Evolutionary conservation across 1,139 yeast species (phyloP).

Genomic region (Saccharomyces hybrid): DNA sequence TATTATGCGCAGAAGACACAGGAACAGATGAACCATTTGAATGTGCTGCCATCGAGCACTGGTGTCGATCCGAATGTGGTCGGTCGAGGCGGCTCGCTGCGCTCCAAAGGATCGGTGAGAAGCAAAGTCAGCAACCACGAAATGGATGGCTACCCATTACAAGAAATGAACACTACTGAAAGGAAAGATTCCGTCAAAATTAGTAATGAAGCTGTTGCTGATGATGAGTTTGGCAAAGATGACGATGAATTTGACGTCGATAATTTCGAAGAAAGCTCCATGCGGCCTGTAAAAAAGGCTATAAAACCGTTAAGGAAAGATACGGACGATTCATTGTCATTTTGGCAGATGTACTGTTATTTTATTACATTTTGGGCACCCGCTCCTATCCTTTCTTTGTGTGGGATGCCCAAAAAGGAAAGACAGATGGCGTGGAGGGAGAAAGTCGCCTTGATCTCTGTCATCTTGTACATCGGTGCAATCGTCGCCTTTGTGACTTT

Average conservation of each 20-base stretch:
- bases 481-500: conserved; percentile 81
- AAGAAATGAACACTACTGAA: conserved; percentile 1
- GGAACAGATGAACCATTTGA: conserved; percentile 55
- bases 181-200: background rate
- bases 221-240: background rate
- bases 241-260: background rate
- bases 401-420: conserved; percentile 71
- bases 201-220: background rate
- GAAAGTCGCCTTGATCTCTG: conserved; percentile 74
- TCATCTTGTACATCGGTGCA: conserved; percentile 68
- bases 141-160: background rate
- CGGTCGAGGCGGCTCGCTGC: conserved; percentile 8
- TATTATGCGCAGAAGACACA: conserved; percentile 79
- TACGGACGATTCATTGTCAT: conserved; percentile 38
- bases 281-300: conserved; percentile 1
- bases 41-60: conserved; percentile 63
- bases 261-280: background rate
- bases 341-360: conserved; percentile 80
- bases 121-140: background rate
- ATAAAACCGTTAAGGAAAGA: conserved; percentile 5
- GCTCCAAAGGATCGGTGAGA: conserved; percentile 6
- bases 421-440: conserved; percentile 97
- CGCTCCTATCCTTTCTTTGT: conserved; percentile 56
- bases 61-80: conserved; percentile 55
- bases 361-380: conserved; percentile 90